Percentiles rank a stretch among this genome's conserved stretches.
These are phyloP conservation scores for Alternaria postmessia DNA, from an alignment of 2,329 filamentous ascomycete genomes.

Conservation along the genomic window DNA sequence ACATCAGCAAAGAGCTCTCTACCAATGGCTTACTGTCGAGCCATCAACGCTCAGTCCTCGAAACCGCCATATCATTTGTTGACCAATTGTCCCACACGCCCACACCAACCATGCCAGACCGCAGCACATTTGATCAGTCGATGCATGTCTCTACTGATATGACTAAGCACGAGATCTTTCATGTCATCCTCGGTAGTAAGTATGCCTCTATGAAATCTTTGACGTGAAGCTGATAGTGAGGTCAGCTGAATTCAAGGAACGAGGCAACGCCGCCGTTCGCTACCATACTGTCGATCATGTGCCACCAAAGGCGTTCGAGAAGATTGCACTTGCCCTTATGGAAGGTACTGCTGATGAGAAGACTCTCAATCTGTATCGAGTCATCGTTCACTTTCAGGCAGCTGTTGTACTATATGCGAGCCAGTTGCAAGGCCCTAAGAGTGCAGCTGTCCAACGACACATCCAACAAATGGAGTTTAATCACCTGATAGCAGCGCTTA, in stretches of 20 bases:
- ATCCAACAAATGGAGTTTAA: conserved; percentile 38
- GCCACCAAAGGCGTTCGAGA: conserved; percentile 40
- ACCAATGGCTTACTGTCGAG: conserved; percentile 34
- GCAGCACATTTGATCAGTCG: conserved; percentile 35
- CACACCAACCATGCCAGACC: conserved; percentile 30
- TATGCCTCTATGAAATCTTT: not conserved
- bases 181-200: conserved; percentile 39
- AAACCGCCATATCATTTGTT: conserved; percentile 42
- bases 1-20: conserved; percentile 43
- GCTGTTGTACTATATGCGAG: conserved; percentile 35
- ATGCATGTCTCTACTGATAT: conserved; percentile 37
- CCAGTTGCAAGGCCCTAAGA: conserved; percentile 35
- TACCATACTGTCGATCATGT: conserved; percentile 42
- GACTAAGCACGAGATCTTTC: conserved; percentile 35
- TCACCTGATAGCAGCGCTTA: conserved; percentile 41
- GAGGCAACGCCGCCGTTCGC: conserved; percentile 24
- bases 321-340: conserved; percentile 40
- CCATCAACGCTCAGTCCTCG: conserved; percentile 41
- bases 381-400: conserved; percentile 45
- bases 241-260: conserved; percentile 29
- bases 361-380: conserved; percentile 41
- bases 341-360: conserved; percentile 39
- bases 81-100: conserved; percentile 39
- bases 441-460: conserved; percentile 32
- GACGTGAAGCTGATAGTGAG: conserved; percentile 1